These are phyloP conservation scores for Massariosphaeria phaeospora DNA, from an alignment of 495 filamentous ascomycete genomes.

Conservation along the genomic window DNA sequence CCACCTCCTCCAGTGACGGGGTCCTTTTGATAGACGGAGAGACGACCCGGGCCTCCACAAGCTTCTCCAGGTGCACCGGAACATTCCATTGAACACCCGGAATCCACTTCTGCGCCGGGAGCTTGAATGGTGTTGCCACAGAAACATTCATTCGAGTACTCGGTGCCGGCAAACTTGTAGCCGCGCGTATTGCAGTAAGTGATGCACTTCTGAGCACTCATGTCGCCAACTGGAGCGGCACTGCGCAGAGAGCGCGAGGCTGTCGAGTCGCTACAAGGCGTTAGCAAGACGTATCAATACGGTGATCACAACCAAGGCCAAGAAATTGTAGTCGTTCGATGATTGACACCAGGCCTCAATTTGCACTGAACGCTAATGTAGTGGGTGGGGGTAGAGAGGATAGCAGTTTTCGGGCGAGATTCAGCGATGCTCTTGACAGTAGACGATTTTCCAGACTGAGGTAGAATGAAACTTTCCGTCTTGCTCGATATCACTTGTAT, in stretches of 20 bases:
- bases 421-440: too few species aligned
- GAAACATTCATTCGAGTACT: constrained; percentile 4
- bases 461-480: too few species aligned
- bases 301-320: too few species aligned
- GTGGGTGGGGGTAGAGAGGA: neutral
- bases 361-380: neutral
- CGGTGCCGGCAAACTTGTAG: constrained; percentile 10
- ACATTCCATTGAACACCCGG: constrained; percentile 17
- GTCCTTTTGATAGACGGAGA: constrained; percentile 9
- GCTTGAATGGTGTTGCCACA: constrained; percentile 1
- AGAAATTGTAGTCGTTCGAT: too few species aligned
- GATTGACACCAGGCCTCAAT: too few species aligned
- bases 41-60: constrained; percentile 10
- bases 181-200: neutral
- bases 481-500: too few species aligned
- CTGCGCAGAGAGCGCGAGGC: neutral
- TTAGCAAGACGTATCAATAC: too few species aligned
- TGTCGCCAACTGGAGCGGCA: neutral
- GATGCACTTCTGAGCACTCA: constrained; percentile 1
- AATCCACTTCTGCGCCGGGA: neutral
- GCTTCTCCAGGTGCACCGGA: constrained; percentile 9
- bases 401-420: too few species aligned
- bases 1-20: neutral
- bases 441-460: too few species aligned
- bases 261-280: too few species aligned